Percentiles rank a stretch among this genome's conserved stretches.
Evolutionary conservation across 805 yeast species (phyloP).

Genomic region (Kluyveromyces lactis): DNA sequence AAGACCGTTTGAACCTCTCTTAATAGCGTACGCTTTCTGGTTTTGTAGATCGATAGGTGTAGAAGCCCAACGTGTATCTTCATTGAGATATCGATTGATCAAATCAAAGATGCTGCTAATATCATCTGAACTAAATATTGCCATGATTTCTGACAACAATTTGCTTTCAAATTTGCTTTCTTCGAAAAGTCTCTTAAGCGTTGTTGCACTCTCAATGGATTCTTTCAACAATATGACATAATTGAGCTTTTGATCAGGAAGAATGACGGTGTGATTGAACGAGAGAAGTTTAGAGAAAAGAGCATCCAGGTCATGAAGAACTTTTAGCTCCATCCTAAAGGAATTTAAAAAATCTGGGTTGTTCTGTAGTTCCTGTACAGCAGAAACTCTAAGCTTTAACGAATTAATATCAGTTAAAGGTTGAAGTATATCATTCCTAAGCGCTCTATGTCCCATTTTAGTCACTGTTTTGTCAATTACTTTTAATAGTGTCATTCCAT

Average conservation of each 20-base stretch:
- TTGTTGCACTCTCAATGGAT: slow-evolving; percentile 20
- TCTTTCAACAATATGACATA: slow-evolving; percentile 34
- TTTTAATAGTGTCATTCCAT: slow-evolving; percentile 30
- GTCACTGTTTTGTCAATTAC: slow-evolving; percentile 34
- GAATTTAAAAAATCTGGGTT: slow-evolving; percentile 10
- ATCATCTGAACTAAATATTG: slow-evolving; percentile 22
- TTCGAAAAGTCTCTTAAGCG: slow-evolving; percentile 12
- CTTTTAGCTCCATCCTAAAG: slow-evolving; percentile 18
- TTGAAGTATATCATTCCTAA: slow-evolving; percentile 38
- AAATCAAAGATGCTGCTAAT: slow-evolving; percentile 15
- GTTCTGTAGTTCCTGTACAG: slow-evolving; percentile 32
- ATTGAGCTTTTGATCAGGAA: slow-evolving; percentile 33
- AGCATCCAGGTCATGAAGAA: slow-evolving; percentile 34
- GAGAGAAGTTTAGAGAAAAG: slow-evolving; percentile 32
- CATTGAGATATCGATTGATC: slow-evolving; percentile 32
- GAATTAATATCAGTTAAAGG: slow-evolving; percentile 35
- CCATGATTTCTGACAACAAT: slow-evolving; percentile 24
- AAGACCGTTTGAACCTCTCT: slow-evolving; percentile 37
- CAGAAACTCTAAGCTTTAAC: slow-evolving; percentile 29
- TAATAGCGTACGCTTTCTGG: slow-evolving; percentile 38
- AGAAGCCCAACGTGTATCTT: slow-evolving; percentile 36
- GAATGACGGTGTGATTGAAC: slow-evolving; percentile 16
- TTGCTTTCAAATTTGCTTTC: slow-evolving; percentile 7
- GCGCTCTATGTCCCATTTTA: slow-evolving; percentile 38
- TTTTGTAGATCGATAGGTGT: slow-evolving; percentile 34